These are phyloP conservation scores for Melanopsichium pennsylvanicum DNA, from an alignment of 1,284 basidiomycete genomes.

Conservation along the genomic window DNA sequence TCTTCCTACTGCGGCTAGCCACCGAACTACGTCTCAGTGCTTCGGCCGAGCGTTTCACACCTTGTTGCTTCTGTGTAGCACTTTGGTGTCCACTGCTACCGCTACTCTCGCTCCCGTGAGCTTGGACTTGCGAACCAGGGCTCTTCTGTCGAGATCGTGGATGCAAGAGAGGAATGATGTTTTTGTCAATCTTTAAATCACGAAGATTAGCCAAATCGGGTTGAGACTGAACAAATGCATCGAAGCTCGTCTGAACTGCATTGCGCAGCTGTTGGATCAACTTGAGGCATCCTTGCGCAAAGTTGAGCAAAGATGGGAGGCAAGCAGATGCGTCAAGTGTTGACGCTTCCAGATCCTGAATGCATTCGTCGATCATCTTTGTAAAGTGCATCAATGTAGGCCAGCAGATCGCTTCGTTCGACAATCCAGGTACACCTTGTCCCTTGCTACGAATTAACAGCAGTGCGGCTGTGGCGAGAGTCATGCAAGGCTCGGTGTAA, in stretches of 20 bases:
- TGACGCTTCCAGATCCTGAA: constrained; percentile 24
- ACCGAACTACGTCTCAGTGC: not conserved
- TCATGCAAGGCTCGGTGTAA: constrained; percentile 47
- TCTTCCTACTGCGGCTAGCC: not conserved
- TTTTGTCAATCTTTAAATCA: constrained; percentile 19
- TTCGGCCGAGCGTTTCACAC: not conserved
- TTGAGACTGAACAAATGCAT: constrained; percentile 25
- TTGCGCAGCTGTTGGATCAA: constrained; percentile 25
- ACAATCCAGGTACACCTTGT: constrained; percentile 26
- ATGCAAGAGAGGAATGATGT: constrained; percentile 31
- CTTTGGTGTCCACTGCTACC: not conserved
- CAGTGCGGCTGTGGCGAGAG: constrained; percentile 39
- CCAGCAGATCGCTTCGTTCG: constrained; percentile 34
- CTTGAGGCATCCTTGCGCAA: constrained; percentile 28
- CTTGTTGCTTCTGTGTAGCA: not conserved
- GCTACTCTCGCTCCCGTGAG: not conserved
- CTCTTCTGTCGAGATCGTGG: constrained; percentile 24
- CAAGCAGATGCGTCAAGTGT: constrained; percentile 11
- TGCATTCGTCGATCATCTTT: constrained; percentile 30
- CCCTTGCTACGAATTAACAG: constrained; percentile 41
- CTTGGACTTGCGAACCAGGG: constrained; percentile 6
- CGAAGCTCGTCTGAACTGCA: constrained; percentile 29
- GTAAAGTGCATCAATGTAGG: constrained; percentile 32
- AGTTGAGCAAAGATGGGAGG: constrained; percentile 20
- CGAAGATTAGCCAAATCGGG: constrained; percentile 2